Evolutionary conservation across 2,329 filamentous ascomycete genomes (phyloP), one percentile per base, ranked within the genome.

Genomic region (Samsoniella hepiali): DNA sequence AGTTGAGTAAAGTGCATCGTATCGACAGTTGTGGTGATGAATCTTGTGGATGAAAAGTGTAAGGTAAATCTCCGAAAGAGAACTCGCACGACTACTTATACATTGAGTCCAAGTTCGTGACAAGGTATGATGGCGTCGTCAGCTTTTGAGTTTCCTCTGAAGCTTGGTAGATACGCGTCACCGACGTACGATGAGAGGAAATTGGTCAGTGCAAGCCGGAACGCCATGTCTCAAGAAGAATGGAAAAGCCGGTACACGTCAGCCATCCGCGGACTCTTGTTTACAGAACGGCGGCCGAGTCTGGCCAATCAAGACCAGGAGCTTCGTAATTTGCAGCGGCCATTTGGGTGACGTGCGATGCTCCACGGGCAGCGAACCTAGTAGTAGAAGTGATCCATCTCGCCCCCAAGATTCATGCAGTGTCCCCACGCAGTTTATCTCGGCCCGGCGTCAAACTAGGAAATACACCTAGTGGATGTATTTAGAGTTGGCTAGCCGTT

Each of bases 261-360:
- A 49, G 56, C 56, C 42, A 45, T 45, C n/a, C n/a, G 22, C 31
- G n/a, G 32, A 29, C 9, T 2, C 9, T 22, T 38, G 34, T 32
- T 22, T 47, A 36, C 9, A 15, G 32, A 36, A 31, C 3, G 1
- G 3, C 9, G n/a, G 32, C 31, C 42, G 22, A 36, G 13, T 10
- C 29, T 8, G 44, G 13, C 56, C 56, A 58, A 58, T 58, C 56
- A 49, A 49, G 44, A 5, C 31, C 2, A 49, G 22, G 22, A 31
- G 31, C 56, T 49, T 47, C 56, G 56, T 47, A 49, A 49, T 58
- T 58, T 58, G 44, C 42, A 49, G n/a, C 31, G 3, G n/a, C 22
- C 11, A 58, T 27, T 22, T 40, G 44, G 57, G 44, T 50, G 45
- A 38, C 57, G 32, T 38, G 44, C 44, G 44, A 40, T 40, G 22